These are phyloP conservation scores for Zasmidium citrigriseum DNA, from an alignment of 2,329 filamentous ascomycete genomes.

Conservation along the genomic window DNA sequence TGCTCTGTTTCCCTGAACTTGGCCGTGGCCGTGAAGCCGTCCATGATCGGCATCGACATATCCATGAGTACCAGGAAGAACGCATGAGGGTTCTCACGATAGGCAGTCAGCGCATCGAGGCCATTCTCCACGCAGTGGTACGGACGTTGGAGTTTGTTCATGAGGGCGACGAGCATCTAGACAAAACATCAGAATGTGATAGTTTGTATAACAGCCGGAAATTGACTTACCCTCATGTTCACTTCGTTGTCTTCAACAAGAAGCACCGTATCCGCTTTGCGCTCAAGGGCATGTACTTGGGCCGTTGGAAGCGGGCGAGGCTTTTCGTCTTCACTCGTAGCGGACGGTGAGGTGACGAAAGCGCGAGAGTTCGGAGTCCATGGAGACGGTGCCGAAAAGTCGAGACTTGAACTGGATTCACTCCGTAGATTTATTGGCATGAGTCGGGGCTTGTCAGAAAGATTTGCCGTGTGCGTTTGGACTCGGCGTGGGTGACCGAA, in stretches of 20 bases:
- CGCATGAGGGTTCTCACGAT: not conserved
- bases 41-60: slow-evolving; percentile 29
- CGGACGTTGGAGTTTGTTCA: slow-evolving; percentile 19
- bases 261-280: slow-evolving; percentile 14
- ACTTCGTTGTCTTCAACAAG: slow-evolving; percentile 31
- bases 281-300: not conserved
- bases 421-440: no score
- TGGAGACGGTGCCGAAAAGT: no score
- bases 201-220: not conserved
- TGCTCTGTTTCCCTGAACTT: slow-evolving; percentile 22
- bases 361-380: no score
- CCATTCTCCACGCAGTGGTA: slow-evolving; percentile 19
- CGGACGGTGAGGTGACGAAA: no score
- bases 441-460: no score
- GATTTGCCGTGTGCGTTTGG: no score
- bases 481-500: no score
- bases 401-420: no score
- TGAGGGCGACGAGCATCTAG: slow-evolving; percentile 22
- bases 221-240: slow-evolving; percentile 17
- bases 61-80: slow-evolving; percentile 40
- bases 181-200: not conserved
- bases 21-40: slow-evolving; percentile 25
- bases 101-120: slow-evolving; percentile 16
- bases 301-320: not conserved
- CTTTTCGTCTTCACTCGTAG: not conserved